A percentile compares a stretch with the other conserved stretches of the same genome.
Evolutionary conservation across 2,329 filamentous ascomycete genomes (phyloP).

Genomic region (Pseudocercospora vitis): DNA sequence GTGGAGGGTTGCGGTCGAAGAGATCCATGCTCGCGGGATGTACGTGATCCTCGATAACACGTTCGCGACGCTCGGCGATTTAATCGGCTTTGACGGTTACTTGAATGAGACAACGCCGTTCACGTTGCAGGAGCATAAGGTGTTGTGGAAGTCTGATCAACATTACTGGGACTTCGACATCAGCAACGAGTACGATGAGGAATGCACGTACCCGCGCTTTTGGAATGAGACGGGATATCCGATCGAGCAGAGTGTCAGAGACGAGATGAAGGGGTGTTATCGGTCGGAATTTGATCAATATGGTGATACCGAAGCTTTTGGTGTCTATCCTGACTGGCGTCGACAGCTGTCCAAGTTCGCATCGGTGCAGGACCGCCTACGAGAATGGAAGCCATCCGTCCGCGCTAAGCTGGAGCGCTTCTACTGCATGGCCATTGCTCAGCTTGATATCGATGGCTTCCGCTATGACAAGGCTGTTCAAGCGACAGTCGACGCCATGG

Average conservation of each 20-base stretch:
- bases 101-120: conserved; percentile 60
- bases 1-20: conserved; percentile 58
- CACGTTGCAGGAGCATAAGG: conserved; percentile 54
- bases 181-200: conserved; percentile 53
- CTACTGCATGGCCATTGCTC: conserved; percentile 60
- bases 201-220: conserved; percentile 56
- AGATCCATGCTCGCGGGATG: conserved; percentile 61
- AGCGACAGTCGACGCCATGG: conserved; percentile 60
- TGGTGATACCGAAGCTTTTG: conserved; percentile 62
- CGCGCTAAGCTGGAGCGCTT: conserved; percentile 58
- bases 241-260: conserved; percentile 47
- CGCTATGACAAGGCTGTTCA: conserved; percentile 65
- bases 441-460: conserved; percentile 63
- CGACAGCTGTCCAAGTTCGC: conserved; percentile 64
- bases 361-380: conserved; percentile 63
- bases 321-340: conserved; percentile 61
- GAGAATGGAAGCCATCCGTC: conserved; percentile 61
- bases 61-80: conserved; percentile 61
- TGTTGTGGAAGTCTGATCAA: conserved; percentile 55
- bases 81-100: conserved; percentile 61
- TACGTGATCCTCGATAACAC: conserved; percentile 66
- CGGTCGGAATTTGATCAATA: conserved; percentile 63
- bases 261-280: conserved; percentile 54
- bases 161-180: conserved; percentile 59
- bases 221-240: conserved; percentile 59